phyloP scores from a whole-genome alignment of 2,329 filamentous ascomycete genomes.

The Cercospora janseana region DNA sequence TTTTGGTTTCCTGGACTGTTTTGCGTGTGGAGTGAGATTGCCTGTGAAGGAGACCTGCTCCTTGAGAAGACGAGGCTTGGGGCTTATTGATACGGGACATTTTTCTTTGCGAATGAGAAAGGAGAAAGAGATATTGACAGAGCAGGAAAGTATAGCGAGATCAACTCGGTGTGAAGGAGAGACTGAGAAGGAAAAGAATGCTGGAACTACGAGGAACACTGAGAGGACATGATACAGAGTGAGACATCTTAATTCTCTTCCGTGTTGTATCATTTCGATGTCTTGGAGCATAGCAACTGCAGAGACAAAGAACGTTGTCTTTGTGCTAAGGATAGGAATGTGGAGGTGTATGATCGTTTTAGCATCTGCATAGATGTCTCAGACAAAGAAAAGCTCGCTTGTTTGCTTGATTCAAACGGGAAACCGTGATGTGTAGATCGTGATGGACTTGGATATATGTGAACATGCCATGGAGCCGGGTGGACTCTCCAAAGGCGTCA shows the following conservation, averaged over 20 bases:
- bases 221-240: neutral
- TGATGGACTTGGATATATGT: neutral
- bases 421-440: neutral
- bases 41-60: neutral
- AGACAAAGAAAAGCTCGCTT: neutral
- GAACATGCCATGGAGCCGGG: no score
- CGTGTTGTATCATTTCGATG: slow-evolving; percentile 2
- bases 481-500: no score
- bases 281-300: neutral
- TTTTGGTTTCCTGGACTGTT: no score
- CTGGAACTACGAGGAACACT: neutral
- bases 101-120: no score
- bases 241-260: neutral
- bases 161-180: neutral
- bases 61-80: neutral
- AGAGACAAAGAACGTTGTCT: slow-evolving; percentile 3
- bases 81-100: neutral
- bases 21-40: neutral
- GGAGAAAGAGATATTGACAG: no score
- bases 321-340: slow-evolving; percentile 5
- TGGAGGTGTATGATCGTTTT: neutral
- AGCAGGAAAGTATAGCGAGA: neutral
- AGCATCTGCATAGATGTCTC: neutral
- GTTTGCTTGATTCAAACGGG: no score
- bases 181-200: neutral